Conservation (phyloP, 495 filamentous ascomycete genomes). For the Annulohypoxylon maeteangense region DNA sequence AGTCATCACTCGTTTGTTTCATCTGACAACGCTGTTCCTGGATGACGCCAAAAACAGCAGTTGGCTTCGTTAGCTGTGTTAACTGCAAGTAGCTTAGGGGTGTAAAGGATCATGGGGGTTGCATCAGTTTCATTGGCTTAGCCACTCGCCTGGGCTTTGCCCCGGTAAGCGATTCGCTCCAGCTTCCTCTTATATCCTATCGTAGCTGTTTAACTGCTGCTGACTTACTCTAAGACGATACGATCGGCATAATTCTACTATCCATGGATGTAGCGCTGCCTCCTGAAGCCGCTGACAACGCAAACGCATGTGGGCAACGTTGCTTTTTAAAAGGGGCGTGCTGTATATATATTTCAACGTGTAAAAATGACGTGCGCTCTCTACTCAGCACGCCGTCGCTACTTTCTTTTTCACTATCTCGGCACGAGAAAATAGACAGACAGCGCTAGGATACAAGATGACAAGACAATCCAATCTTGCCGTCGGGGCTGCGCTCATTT, state of each 20-base stretch:
- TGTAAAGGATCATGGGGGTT: conserved; percentile 4
- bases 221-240: conserved; percentile 33
- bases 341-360: conserved; percentile 22
- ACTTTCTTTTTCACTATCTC: conserved; percentile 3
- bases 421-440: neutral
- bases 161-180: conserved; percentile 25
- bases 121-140: conserved; percentile 38
- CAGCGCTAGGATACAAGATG: conserved; percentile 28
- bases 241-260: too few species aligned
- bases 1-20: conserved; percentile 7
- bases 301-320: conserved; percentile 28
- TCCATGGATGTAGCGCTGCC: conserved; percentile 7
- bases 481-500: conserved; percentile 21
- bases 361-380: neutral
- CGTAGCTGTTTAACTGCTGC: conserved; percentile 5
- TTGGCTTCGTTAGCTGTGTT: conserved; percentile 3
- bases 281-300: conserved; percentile 27
- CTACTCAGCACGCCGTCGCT: neutral
- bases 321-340: conserved; percentile 27
- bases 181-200: conserved; percentile 42
- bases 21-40: conserved; percentile 17
- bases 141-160: conserved; percentile 17
- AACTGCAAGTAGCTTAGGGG: conserved; percentile 29
- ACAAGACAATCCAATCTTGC: conserved; percentile 33
- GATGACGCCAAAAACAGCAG: conserved; percentile 6